Base-by-base conservation (phyloP, 2,329 filamentous ascomycete genomes). In the Waltergamsia citrina region DNA sequence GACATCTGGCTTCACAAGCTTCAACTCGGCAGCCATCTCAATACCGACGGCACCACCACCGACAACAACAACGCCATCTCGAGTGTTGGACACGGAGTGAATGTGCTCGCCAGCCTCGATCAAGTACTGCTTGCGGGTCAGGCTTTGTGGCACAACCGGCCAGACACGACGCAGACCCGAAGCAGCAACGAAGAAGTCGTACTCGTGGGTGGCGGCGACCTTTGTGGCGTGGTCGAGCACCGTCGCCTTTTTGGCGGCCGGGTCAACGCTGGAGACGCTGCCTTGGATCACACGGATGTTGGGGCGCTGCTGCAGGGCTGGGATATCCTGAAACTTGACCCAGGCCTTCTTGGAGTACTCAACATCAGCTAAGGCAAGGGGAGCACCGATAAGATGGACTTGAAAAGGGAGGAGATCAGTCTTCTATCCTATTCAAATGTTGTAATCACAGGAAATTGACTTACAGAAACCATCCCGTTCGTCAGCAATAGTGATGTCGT, bases 381-480 rank as follows among this genome's bases (percentile, higher is more conserved):
- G 85, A 0, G 79, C 76, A 32, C 83, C 82, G 46, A 90, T 86
- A 18, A 84, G 55, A 53, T 90, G 84, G 54, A 77, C 82, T 86
- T 38, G 14, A 29, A 15, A 19, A 11, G n/a, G 19, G 27, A 30
- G 31, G 4, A 21, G 10, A 11, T 7, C 7, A n/a, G 25, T n/a
- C n/a, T n/a, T n/a, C n/a, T n/a, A n/a, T n/a, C n/a, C n/a, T n/a
- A n/a, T n/a, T n/a, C n/a, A n/a, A n/a, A n/a, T n/a, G n/a, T n/a
- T n/a, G n/a, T n/a, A n/a, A n/a, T n/a, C n/a, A 22, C 19, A 16
- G 17, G 25, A 6, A 14, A 6, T 27, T 43, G 7, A 57, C 78
- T 46, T 63, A 87, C 82, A 87, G 53, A 77, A 87, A n/a, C 84
- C 84, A 62, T 88, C 83, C n/a, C 81, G 65, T 54, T 87, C 81